Evolutionary conservation across 2,329 filamentous ascomycete genomes (phyloP).

Genomic region (Macrophomina pseudophaseolina): DNA sequence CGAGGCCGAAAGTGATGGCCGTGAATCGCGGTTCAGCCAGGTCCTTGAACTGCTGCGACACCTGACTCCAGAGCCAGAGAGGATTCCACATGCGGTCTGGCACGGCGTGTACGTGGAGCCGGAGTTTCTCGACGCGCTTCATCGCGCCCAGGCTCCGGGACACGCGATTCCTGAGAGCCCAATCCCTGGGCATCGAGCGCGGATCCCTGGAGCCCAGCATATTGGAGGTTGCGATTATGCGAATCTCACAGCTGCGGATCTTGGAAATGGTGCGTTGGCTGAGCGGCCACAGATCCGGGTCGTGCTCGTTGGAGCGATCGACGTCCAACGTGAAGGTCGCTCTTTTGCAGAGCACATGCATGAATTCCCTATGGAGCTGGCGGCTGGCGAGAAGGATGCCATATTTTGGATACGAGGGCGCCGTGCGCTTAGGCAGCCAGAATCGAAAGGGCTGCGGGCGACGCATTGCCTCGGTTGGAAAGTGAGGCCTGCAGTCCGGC

Average conservation of each 20-base stretch:
- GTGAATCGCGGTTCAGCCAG: slow-evolving; percentile 29
- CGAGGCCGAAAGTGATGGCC: slow-evolving; percentile 41
- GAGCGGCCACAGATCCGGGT: slow-evolving; percentile 38
- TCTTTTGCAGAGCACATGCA: slow-evolving; percentile 40
- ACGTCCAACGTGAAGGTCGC: slow-evolving; percentile 40
- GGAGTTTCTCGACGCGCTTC: slow-evolving; percentile 34
- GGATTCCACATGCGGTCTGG: slow-evolving; percentile 48
- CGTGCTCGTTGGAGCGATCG: slow-evolving; percentile 38
- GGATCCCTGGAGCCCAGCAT: slow-evolving; percentile 45
- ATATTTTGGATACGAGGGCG: slow-evolving; percentile 4
- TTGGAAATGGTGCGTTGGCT: slow-evolving; percentile 31
- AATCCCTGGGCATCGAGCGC: slow-evolving; percentile 41
- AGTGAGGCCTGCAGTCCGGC: background rate
- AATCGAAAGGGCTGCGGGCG: background rate
- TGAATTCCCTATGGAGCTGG: slow-evolving; percentile 43
- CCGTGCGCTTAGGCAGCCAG: slow-evolving; percentile 7
- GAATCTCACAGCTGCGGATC: slow-evolving; percentile 38
- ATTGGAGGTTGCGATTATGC: slow-evolving; percentile 39
- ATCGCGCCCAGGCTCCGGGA: slow-evolving; percentile 30
- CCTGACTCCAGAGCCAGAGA: slow-evolving; percentile 40
- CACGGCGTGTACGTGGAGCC: slow-evolving; percentile 41
- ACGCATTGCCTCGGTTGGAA: slow-evolving; percentile 17
- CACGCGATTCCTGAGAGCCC: slow-evolving; percentile 37
- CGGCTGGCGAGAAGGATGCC: slow-evolving; percentile 37
- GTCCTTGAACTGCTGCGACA: slow-evolving; percentile 39